Evolutionary conservation across 345 rosid genomes (phyloP).

Genomic region (Brassica carinata): DNA sequence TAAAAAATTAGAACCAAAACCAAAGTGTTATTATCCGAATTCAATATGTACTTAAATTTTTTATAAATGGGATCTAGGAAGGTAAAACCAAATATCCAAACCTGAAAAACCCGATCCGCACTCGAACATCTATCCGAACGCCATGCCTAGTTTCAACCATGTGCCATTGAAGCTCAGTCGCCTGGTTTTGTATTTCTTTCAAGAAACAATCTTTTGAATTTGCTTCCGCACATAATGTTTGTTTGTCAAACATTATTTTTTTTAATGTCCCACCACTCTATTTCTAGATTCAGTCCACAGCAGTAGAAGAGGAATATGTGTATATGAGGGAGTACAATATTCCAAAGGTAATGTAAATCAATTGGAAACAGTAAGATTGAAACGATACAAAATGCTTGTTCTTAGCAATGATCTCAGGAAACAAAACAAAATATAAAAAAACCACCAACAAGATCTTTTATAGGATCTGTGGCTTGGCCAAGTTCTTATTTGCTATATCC

Average conservation of each 20-base stretch:
- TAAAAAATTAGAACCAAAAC: no score
- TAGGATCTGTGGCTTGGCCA: constrained; percentile 6
- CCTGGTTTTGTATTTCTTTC: constrained; percentile 20
- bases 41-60: no score
- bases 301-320: background rate
- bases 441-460: constrained; percentile 2
- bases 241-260: background rate
- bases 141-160: background rate
- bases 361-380: background rate
- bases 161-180: background rate
- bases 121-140: no score
- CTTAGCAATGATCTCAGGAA: constrained; percentile 18
- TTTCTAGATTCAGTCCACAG: background rate
- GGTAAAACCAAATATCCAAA: no score
- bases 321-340: background rate
- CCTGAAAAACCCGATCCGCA: no score
- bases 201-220: background rate
- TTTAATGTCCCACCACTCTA: background rate
- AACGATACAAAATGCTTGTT: background rate
- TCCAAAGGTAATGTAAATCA: background rate
- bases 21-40: no score
- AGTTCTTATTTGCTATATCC: constrained; percentile 7
- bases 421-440: background rate
- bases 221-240: background rate
- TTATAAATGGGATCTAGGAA: no score